A percentile compares a stretch with the other conserved stretches of the same genome.
Conservation (phyloP, 305 asterid genomes). For the Fraxinus baroniana region DNA sequence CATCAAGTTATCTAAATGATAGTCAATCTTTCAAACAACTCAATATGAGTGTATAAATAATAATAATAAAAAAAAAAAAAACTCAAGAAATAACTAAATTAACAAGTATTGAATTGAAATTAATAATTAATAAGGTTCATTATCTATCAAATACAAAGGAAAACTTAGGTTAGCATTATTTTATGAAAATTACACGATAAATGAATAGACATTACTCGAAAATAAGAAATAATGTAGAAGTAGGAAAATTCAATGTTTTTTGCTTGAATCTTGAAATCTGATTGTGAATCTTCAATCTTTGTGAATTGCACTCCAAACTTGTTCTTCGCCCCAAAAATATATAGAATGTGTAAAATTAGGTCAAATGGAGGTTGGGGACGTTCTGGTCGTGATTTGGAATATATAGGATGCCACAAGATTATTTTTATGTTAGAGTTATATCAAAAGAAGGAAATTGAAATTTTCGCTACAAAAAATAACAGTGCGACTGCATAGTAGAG, state of each 20-base stretch:
- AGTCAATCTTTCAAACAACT: not conserved
- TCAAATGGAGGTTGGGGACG: not conserved
- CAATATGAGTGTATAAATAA: not conserved
- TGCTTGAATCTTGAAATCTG: not conserved
- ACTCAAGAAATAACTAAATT: not conserved
- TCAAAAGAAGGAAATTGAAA: not conserved
- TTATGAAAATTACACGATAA: not conserved
- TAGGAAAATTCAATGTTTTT: not conserved
- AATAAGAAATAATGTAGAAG: not conserved
- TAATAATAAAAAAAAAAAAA: too few species aligned
- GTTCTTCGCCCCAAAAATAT: not conserved
- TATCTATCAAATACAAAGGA: too few species aligned
- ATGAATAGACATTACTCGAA: not conserved
- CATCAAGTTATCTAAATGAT: not conserved
- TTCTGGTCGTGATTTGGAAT: not conserved
- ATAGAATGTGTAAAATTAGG: not conserved
- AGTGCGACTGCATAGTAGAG: not conserved
- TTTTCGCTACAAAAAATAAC: not conserved
- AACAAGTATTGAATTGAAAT: not conserved
- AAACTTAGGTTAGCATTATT: not conserved
- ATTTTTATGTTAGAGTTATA: not conserved
- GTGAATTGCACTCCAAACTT: not conserved
- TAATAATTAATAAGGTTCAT: too few species aligned
- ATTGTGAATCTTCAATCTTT: not conserved
- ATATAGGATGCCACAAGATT: not conserved